phyloP scores from a whole-genome alignment of 1,139 yeast species.

The Debaryomyces nepalensis region DNA sequence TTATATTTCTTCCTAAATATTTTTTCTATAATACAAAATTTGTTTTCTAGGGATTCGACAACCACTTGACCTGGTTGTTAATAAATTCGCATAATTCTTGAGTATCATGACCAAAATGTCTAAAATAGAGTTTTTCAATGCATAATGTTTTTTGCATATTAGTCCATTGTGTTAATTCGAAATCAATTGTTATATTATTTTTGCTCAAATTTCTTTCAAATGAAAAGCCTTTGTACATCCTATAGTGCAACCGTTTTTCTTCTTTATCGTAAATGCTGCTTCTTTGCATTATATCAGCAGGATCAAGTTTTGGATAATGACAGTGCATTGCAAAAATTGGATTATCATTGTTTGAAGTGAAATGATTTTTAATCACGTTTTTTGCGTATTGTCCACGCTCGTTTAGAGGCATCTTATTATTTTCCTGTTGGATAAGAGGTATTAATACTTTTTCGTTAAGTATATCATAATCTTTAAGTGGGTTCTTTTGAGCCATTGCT shows the following conservation, averaged over 20 bases:
- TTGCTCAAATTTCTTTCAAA: slow-evolving; percentile 19
- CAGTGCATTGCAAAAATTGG: slow-evolving; percentile 16
- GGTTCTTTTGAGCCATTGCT: slow-evolving; percentile 47
- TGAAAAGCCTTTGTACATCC: slow-evolving; percentile 34
- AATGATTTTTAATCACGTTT: slow-evolving; percentile 1
- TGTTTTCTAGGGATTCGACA: slow-evolving; percentile 20
- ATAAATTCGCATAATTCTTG: slow-evolving; percentile 33
- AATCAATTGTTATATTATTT: slow-evolving; percentile 24
- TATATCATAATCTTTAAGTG: slow-evolving; percentile 32
- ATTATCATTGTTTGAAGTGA: background rate
- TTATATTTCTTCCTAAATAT: no score
- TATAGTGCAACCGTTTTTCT: slow-evolving; percentile 30
- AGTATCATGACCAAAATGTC: slow-evolving; percentile 31
- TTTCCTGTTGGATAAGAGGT: background rate
- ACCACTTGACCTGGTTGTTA: slow-evolving; percentile 35
- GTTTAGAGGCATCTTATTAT: slow-evolving; percentile 1
- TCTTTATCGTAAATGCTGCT: slow-evolving; percentile 34
- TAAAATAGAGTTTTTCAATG: slow-evolving; percentile 29
- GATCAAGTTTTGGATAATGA: slow-evolving; percentile 7
- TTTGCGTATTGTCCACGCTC: slow-evolving; percentile 7
- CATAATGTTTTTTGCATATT: slow-evolving; percentile 35
- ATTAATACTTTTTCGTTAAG: slow-evolving; percentile 21
- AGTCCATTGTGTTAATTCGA: slow-evolving; percentile 43
- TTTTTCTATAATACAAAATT: no score
- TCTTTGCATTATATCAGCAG: slow-evolving; percentile 25